Evolutionary conservation across 345 rosid genomes (phyloP), one percentile per base, ranked within the genome.

Genomic region (Eucalyptus marginata): DNA sequence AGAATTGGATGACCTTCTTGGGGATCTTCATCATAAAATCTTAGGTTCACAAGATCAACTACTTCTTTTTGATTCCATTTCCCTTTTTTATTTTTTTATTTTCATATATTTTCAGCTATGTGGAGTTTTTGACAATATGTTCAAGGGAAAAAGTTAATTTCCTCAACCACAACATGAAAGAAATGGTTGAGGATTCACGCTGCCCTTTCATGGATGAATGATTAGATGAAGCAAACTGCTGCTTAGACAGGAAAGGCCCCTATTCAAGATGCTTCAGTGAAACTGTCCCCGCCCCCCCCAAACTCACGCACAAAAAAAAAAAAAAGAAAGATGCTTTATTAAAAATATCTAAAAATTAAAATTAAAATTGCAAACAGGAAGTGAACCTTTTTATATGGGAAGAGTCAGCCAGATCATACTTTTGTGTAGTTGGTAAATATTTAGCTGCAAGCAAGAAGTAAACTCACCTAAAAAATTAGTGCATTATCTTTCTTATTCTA

Each of bases 11-110:
- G 91, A 92, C 87, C 95, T 95, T 92, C 96, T 97, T 80, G 99
- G 99, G 92, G 99, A 97, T 91, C 94, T 97, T 90, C 96, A 96
- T 93, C 99, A 97, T 88, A 97, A 97, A 93, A 95, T 95, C 90
- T 90, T 97, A 88, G 99, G 99, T 92, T 52, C 54, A 86, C 91
- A 91, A 52, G 90, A 66, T 86, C 64, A 89, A 56, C 44, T 79
- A 71, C 84, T 51, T 89, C 13, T 46, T 88, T 85, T 14, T 79
- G 50, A 44, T 27, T 40, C 17, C 13, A 88, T 14, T 47, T 16
- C 25, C 64, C 86, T 46, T 90, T 76, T 27, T 36, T 40, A 40
- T 40, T 40, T 40, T 40, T 40, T 40, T 40, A 40, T 40, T 13
- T 22, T 76, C 47, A 20, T 76, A 10, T 13, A 76, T 76, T 76